Conservation (phyloP, 2,329 filamentous ascomycete genomes). For the Dothideomycetes sp. region DNA sequence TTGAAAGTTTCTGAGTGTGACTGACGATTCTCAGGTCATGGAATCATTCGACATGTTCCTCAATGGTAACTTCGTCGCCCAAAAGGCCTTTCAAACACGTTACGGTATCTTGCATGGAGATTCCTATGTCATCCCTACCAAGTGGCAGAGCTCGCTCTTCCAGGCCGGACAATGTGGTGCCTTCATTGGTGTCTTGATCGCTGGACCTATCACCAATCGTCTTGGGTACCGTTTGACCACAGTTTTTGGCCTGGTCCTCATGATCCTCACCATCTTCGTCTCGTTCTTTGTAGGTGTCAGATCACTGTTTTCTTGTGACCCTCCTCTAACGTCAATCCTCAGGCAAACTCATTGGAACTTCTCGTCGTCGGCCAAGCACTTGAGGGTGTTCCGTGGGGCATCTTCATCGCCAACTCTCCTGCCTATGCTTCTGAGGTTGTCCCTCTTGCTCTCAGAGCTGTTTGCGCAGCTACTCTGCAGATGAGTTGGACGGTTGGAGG, state of each 20-base stretch:
- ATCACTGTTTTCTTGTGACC: background rate
- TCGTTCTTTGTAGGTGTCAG: conserved; percentile 41
- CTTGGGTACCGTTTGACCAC: conserved; percentile 54
- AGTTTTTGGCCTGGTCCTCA: conserved; percentile 44
- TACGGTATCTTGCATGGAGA: conserved; percentile 37
- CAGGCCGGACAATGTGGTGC: conserved; percentile 49
- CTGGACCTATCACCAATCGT: conserved; percentile 49
- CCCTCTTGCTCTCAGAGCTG: conserved; percentile 47
- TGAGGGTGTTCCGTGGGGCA: conserved; percentile 55
- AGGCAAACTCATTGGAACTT: conserved; percentile 34
- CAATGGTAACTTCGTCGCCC: conserved; percentile 50
- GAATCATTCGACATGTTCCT: conserved; percentile 56
- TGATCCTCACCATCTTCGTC: conserved; percentile 52
- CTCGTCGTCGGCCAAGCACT: conserved; percentile 48
- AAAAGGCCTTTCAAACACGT: conserved; percentile 35
- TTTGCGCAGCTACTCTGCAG: conserved; percentile 54
- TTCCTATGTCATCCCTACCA: conserved; percentile 37
- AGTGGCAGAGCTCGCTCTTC: conserved; percentile 53
- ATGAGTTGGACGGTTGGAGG: conserved; percentile 57
- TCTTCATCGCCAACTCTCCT: conserved; percentile 56
- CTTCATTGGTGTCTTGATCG: conserved; percentile 50
- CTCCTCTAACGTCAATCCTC: background rate
- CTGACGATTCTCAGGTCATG: conserved; percentile 45
- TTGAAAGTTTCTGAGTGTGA: conserved; percentile 15
- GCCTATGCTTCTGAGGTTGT: conserved; percentile 55